Evolutionary conservation across 208 protist genomes (phyloP), one percentile per base, ranked within the genome.

Genomic region (Crithidia fasciculata): DNA sequence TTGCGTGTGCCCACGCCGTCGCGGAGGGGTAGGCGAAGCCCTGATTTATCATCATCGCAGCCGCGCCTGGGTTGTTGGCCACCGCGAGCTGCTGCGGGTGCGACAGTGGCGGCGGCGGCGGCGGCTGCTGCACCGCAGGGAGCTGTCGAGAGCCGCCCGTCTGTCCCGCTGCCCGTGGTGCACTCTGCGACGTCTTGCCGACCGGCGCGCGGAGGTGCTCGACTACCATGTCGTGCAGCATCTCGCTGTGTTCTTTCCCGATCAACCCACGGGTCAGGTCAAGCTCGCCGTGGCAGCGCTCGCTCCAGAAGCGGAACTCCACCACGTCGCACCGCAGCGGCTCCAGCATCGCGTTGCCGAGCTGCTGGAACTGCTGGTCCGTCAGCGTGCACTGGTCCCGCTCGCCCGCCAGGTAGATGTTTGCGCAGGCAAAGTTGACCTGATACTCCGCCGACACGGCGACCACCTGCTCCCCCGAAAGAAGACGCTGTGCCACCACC

Each of bases 401-500:
- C 19, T 82, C 67, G 49, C 83, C 62, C 40, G 18, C 12, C 16
- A 89, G 72, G 76, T 81, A 87, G 39, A 95, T 67, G 52, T 75
- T 90, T 50, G 83, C 81, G 37, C 80, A 72, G 37, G 80, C 69
- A 59, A 95, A 95, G 79, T 90, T 89, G 18, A 89, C 90, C 43
- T 95, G 87, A 66, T 95, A 95, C 65, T 90, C 86, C 15, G 89
- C 86, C 9, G 82, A 67, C 37, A 72, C 63, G 10, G 87, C 75
- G 37, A 37, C 68, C 16, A 94, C 19, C n/a, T 54, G 53, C 9
- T 63, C 41, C n/a, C 43, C 52, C 40, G 71, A 67, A 47, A 95
- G 49, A 15, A 87, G 58, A 44, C 80, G 76, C 37, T 87, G 78
- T 28, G 78, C 82, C 15, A 66, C 53, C 4, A 77, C 72, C 47